Base-by-base conservation (phyloP, 106 monocot species). In the Acorus gramineus region DNA sequence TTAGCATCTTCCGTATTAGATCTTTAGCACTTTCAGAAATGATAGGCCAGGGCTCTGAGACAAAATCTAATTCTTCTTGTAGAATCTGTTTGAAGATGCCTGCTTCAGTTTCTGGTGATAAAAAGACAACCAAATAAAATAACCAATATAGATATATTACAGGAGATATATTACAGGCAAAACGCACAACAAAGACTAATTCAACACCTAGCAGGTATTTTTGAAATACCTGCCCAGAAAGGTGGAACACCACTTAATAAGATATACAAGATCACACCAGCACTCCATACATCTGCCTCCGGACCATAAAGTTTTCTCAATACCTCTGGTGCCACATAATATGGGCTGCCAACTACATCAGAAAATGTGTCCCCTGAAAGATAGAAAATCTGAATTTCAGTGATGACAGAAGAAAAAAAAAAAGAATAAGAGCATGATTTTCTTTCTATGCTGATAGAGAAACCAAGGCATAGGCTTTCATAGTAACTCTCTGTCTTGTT, bases 271-370 rank as follows among this genome's bases (percentile, higher is more conserved):
- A 87, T 87, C 10, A 83, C 80, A 2, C 87, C 87, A 52, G 84
- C 87, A 67, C 83, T 87, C 87, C 87, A 93, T 42, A 93, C 89
- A 71, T 93, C 93, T 42, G 93, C 63, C 77, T 89, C 89, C 28
- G 81, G 89, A 42, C 93, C 86, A 77, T 93, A 93, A 64, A 61
- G 74, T 65, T 82, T 93, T 9, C 68, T 66, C 53, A 93, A 54
- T 13, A 93, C 89, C 72, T 93, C 93, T 8, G 93, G 93, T 9
- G 93, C 89, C 64, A 93, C 93, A 71, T 93, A 93, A 59, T 93
- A 93, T 7, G 93, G 89, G 64, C 89, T 93, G 50, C 93, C 93
- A 61, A 89, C 86, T 9, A 93, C 83, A 81, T 93, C 93, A 11
- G 81, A 77, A 46, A 93, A 84, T 54, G 62, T 84, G 46, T 84